Conservation (phyloP, 257 asterid species). For the Ilex aquifolium region DNA sequence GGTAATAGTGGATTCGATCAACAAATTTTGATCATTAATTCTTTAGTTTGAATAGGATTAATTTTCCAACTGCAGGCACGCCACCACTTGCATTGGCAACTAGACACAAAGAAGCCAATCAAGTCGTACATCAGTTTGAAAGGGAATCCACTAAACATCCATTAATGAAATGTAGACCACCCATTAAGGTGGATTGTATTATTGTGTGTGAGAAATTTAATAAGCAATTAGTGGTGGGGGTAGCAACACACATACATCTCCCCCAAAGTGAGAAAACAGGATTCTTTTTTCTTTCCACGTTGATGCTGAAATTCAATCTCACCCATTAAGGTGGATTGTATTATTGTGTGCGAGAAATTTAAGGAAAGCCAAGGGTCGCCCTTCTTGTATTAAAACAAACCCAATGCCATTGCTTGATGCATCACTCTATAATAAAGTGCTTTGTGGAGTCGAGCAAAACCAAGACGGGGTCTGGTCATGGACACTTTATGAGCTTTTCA, state of each 20-base stretch:
- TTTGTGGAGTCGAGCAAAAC: not conserved
- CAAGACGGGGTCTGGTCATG: not conserved
- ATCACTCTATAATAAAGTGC: slow-evolving; percentile 4
- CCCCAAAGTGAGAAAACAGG: not conserved
- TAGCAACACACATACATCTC: not conserved
- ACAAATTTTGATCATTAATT: no score
- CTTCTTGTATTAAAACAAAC: not conserved
- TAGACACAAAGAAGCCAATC: slow-evolving; percentile 26
- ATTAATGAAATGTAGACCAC: slow-evolving; percentile 49
- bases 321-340: no score
- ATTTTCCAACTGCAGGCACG: slow-evolving; percentile 24
- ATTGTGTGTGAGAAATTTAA: slow-evolving; percentile 21
- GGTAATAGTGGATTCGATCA: no score
- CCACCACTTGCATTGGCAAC: slow-evolving; percentile 10
- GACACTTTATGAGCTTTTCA: not conserved
- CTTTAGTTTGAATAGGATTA: no score
- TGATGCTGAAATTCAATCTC: not conserved
- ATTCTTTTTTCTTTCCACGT: not conserved
- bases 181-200: slow-evolving; percentile 27
- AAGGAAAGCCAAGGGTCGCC: not conserved
- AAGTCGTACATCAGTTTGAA: slow-evolving; percentile 19
- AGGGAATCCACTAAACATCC: slow-evolving; percentile 35
- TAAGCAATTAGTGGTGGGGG: slow-evolving; percentile 18
- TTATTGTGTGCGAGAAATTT: no score
- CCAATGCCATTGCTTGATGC: slow-evolving; percentile 5